Base-by-base conservation (phyloP, 1,139 yeast species). In the Geotrichum phurueaensis region DNA sequence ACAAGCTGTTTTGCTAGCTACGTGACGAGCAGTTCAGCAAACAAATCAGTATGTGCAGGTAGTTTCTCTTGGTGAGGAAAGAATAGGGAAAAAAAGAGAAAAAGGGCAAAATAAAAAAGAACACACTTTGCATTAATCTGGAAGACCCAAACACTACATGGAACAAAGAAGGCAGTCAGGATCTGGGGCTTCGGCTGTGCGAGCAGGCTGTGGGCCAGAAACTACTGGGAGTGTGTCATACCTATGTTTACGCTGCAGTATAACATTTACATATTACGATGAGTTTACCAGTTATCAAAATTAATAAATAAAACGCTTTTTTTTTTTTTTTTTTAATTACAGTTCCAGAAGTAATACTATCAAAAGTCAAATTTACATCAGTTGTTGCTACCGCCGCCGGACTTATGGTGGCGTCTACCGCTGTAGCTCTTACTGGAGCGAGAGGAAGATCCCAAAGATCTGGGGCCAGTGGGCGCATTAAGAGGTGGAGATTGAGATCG, bases 391-490 rank as follows among this genome's bases (percentile, higher is more conserved):
- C 71, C 62, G 23, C 67, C 64, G 48, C 69, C 66, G 33, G 58
- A 55, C 50, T 55, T 55, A 39, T 39, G 47, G 45, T 57, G 51
- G 23, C 61, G 45, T 51, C 58, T 52, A 39, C 47, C 47, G 13
- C 56, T 55, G 39, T 49, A 58, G 51, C 54, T 48, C 43, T 59
- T 59, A 20, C 58, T 51, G 3, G 53, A 48, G 18, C 57, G 33
- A 25, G 58, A 57, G 4, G 58, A 36, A 12, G 62, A 53, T 6
- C 60, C 58, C 22, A 55, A 56, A 18, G 60, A 49, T 31, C 73
- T 63, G 6, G 71, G 69, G 1, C 73, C 69, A 0, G 70, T 67
- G 10, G 70, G 70, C n/a, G 67, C 69, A 52, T 66, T 65, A 4
- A 66, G 61, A 13, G 72, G 69, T 13, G 57, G 57, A 3, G 73